A percentile compares a stretch with the other conserved stretches of the same genome.
Evolutionary conservation across 495 filamentous ascomycete genomes (phyloP).

Genomic region (Terfezia claveryi): DNA sequence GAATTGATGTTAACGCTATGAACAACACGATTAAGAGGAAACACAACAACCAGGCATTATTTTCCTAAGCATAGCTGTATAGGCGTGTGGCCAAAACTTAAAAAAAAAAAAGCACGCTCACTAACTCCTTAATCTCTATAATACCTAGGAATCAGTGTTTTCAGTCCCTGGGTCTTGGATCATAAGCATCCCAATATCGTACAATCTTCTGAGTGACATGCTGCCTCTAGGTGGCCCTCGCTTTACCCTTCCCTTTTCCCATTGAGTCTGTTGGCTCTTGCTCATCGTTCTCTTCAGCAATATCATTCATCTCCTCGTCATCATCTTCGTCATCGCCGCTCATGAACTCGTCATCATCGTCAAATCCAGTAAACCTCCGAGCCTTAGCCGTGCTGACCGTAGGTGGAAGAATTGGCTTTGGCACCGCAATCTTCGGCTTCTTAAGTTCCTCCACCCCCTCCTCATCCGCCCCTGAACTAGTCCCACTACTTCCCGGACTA

Average conservation of each 20-base stretch:
- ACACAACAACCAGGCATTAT: too few species aligned
- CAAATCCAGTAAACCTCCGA: slow-evolving; percentile 55
- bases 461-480: slow-evolving; percentile 23
- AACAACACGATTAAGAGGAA: too few species aligned
- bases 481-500: slow-evolving; percentile 29
- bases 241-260: slow-evolving; percentile 15
- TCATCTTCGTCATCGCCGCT: slow-evolving; percentile 31
- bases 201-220: too few species aligned
- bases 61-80: too few species aligned
- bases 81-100: too few species aligned
- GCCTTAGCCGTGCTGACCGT: slow-evolving; percentile 23
- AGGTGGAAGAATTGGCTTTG: neutral
- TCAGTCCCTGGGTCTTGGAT: too few species aligned
- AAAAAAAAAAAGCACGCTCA: too few species aligned
- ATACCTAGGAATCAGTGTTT: too few species aligned
- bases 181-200: too few species aligned
- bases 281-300: slow-evolving; percentile 8
- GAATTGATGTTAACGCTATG: too few species aligned
- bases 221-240: neutral
- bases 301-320: slow-evolving; percentile 7
- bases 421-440: neutral
- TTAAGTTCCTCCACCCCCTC: slow-evolving; percentile 21
- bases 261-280: slow-evolving; percentile 5
- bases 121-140: too few species aligned
- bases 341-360: slow-evolving; percentile 82